Evolutionary conservation across 805 yeast species (phyloP), one percentile per base, ranked within the genome.

Genomic region (Teunomyces stri): DNA sequence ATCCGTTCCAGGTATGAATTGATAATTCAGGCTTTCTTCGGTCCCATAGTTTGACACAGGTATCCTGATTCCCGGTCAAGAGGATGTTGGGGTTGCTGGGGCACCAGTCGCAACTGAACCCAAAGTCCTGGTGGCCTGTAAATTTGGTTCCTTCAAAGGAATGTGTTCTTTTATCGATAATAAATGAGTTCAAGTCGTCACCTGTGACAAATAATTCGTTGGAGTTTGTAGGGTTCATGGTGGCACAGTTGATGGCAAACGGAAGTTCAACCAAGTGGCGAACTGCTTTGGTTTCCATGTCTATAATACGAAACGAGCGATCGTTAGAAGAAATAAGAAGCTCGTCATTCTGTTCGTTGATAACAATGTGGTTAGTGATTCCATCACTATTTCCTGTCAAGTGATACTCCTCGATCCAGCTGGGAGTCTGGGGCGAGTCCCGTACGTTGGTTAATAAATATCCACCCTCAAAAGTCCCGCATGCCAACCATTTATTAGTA

Each of bases 21-120:
- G 64, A 57, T 42, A 51, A 44, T 5, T 52, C 49, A n/a, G 62
- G 35, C 45, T 53, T 63, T 42, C 87, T 56, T 35, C 70, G 58
- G 60, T 82, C 87, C 72, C 77, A 80, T 6, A 81, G 52, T 35
- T 79, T 64, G 10, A 81, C 73, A 6, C 82, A 73, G 2, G 82
- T 76, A 59, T 82, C 87, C 58, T 82, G 87, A 54, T 75, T 79
- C 5, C 87, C 87, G 0, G 85, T 76, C 4, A 79, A 75, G 13
- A 82, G 51, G 4, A 67, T 53, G 41, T 73, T 62, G 11, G 72
- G 79, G 51, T 73, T 65, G 5, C 46, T 43, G 1, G 68, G 64
- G 2, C 70, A 66, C 86, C 87, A 82, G 54, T 81, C 85, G 56
- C 85, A 81, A 35, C 82, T 69, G 51, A 82, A 82, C 3, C 82